Base-by-base conservation (phyloP, 768 basidiomycete species). In the Auriculariales sp. region DNA sequence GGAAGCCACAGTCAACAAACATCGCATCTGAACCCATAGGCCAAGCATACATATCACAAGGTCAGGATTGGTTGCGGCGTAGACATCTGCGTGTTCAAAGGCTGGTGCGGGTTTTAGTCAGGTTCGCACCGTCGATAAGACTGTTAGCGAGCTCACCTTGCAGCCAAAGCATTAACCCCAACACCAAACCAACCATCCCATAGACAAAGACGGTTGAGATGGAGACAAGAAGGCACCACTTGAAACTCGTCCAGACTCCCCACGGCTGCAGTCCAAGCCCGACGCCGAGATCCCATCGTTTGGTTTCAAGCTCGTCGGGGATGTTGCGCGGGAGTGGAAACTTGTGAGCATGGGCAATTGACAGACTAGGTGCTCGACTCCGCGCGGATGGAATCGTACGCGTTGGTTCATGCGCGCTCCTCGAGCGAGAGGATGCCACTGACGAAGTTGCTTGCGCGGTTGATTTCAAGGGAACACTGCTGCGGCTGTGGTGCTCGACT, bases 161-260 rank as follows among this genome's bases (percentile, higher is more conserved):
- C 28, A 61, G 77, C 76, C 81, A 80, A 2, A 78, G 79, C 59
- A 73, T 62, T 17, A 81, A 56, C 0, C 74, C 70, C 54, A 69
- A 74, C 5, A 69, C 60, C 49, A 84, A 61, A 2, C 72, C 74
- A 2, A 63, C 68, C 3, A 69, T 54, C 1, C 79, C 79, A 61
- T 75, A 81, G 0, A 60, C 59, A 48, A 83, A 72, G 3, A 67
- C 72, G 6, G 68, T 67, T 24, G 65, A 60, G 3, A 79, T 68
- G 3, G 81, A 81, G 14, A 77, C 44, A 15, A 82, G 57, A 34
- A 84, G 61, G 25, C 67, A 69, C 75, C 77, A 79, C 61, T 83
- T 85, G 58, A 71, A 72, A n/a, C 52, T 49, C 14, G 76, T 77
- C 83, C 83, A 83, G n/a, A 62, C n/a, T n/a, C n/a, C n/a, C n/a